These are phyloP conservation scores for Aspergillus campestris DNA, from an alignment of 495 filamentous ascomycete species.

Conservation along the genomic window DNA sequence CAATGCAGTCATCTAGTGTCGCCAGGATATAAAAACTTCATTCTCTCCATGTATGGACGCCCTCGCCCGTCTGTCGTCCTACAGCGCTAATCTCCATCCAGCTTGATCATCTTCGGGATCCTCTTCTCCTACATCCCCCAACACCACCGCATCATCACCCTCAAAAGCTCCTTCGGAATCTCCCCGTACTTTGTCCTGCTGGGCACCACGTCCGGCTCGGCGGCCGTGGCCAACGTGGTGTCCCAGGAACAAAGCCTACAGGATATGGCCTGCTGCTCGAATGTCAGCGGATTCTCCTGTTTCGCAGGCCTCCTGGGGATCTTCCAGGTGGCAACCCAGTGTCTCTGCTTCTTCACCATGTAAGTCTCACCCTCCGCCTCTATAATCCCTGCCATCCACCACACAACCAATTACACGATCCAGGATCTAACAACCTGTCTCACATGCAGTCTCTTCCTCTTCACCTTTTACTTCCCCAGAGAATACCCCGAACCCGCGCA, in stretches of 20 bases:
- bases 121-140: constrained; percentile 91
- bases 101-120: constrained; percentile 83
- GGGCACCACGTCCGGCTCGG: constrained; percentile 79
- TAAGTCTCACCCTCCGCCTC: constrained; percentile 32
- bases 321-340: constrained; percentile 82
- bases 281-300: constrained; percentile 73
- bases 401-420: not conserved
- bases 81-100: constrained; percentile 20
- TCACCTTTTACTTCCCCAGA: constrained; percentile 75
- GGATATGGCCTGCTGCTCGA: constrained; percentile 76
- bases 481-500: constrained; percentile 30
- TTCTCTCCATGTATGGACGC: constrained; percentile 50
- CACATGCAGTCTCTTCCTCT: constrained; percentile 61
- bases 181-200: constrained; percentile 91
- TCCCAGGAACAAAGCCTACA: constrained; percentile 66
- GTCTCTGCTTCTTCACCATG: constrained; percentile 87
- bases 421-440: not conserved
- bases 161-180: constrained; percentile 88
- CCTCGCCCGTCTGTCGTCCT: not conserved
- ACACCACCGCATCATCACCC: constrained; percentile 79
- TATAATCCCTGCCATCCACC: not conserved
- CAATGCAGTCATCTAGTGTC: constrained; percentile 34
- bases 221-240: constrained; percentile 84
- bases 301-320: constrained; percentile 79
- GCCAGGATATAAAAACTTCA: constrained; percentile 50